Evolutionary conservation across 345 rosid species (phyloP), one percentile per base, ranked within the genome.

Genomic region (Eucalyptus cloeziana): DNA sequence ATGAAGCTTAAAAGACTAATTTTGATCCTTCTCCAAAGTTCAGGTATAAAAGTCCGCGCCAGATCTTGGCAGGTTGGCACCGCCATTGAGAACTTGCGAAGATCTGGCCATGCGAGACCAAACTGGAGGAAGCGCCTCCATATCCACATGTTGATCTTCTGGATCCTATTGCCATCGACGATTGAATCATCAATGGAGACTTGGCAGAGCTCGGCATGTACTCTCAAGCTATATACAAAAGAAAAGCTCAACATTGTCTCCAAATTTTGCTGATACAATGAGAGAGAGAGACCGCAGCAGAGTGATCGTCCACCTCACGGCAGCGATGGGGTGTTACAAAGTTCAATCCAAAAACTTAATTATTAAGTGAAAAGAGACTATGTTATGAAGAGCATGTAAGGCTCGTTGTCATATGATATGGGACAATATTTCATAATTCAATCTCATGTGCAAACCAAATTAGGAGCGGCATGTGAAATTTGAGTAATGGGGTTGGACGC

Each of bases 351-450:
- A 56, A 56, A 56, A 56, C 13, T 22, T 56, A 56, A 56, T 22
- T 56, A 22, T 56, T 56, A 56, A 24, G 27, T 56, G 12, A 22
- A 56, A 22, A 56, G 0, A 56, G 62, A 22, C 10, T 7, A 56
- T 56, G 30, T 56, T 56, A 9, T 56, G 62, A 56, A 56, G 27
- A 56, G 13, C 13, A 56, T 56, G 30, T 56, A 56, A 22, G 62
- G 27, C 62, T 56, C 27, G 0, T 56, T 21, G 0, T 56, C 13
- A 22, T 1, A 4, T 56, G 12, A 56, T 22, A 56, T 22, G 62
- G 27, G 62, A n/a, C n/a, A n/a, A n/a, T n/a, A n/a, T n/a, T n/a
- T n/a, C n/a, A n/a, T n/a, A n/a, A n/a, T n/a, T n/a, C 30, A 22
- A 0, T 56, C 30, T 56, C 13, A 22, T 56, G 62, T 56, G 62